Percentiles rank a stretch among this genome's conserved stretches.
Conservation (phyloP, 2,329 filamentous ascomycete species). For the Neonectria hederae region DNA sequence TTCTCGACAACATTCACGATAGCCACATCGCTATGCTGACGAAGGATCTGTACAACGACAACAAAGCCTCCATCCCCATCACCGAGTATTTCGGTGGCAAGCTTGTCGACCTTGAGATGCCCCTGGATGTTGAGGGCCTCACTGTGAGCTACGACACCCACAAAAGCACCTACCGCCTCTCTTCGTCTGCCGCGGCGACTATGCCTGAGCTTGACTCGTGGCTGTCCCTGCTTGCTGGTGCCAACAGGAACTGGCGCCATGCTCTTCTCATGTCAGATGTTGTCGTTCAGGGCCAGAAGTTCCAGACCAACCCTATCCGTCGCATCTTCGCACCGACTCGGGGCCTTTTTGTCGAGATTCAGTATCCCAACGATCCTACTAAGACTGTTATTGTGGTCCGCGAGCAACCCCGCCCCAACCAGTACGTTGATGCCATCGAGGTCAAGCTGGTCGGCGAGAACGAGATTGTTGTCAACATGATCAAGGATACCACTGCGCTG, state of each 20-base stretch:
- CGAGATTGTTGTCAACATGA: conserved; percentile 88
- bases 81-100: conserved; percentile 97
- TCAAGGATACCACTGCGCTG: conserved; percentile 90
- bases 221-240: conserved; percentile 87
- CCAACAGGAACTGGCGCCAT: conserved; percentile 89
- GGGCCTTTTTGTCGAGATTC: conserved; percentile 90
- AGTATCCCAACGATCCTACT: conserved; percentile 79
- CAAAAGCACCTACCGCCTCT: conserved; percentile 87
- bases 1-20: conserved; percentile 89
- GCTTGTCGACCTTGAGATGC: conserved; percentile 75
- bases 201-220: conserved; percentile 85
- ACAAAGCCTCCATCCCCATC: conserved; percentile 79
- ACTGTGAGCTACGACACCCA: conserved; percentile 80
- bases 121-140: conserved; percentile 85
- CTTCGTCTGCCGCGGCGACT: conserved; percentile 75
- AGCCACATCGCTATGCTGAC: conserved; percentile 85
- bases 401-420: conserved; percentile 86
- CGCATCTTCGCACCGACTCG: conserved; percentile 87
- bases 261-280: conserved; percentile 94
- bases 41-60: conserved; percentile 79
- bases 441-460: conserved; percentile 78
- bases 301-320: conserved; percentile 95
- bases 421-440: conserved; percentile 89
- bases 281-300: conserved; percentile 93
- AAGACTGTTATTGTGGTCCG: conserved; percentile 88